These are phyloP conservation scores for Didymella pomorum DNA, from an alignment of 2,329 filamentous ascomycete species.

Conservation along the genomic window DNA sequence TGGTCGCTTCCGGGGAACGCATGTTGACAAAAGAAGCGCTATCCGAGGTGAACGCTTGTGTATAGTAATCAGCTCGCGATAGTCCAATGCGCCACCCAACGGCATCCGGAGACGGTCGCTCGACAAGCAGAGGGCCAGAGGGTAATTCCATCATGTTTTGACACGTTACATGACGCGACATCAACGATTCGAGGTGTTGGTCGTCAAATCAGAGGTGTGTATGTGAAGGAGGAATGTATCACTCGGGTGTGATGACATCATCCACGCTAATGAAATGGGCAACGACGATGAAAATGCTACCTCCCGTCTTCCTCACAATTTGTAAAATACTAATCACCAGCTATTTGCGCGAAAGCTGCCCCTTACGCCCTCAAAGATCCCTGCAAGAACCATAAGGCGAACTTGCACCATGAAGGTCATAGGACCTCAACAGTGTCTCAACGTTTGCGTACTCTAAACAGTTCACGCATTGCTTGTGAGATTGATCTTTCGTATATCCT, in stretches of 20 bases:
- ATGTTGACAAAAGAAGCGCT: conserved; percentile 1
- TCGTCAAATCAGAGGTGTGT: neutral
- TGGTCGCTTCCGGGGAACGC: neutral
- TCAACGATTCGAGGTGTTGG: neutral
- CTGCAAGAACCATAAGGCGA: too few relatives aligned
- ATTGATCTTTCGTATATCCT: too few relatives aligned
- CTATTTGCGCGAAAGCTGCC: too few relatives aligned
- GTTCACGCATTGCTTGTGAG: too few relatives aligned
- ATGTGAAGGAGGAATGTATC: neutral
- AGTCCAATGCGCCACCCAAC: neutral
- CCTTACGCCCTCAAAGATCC: too few relatives aligned
- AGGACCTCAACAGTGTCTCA: too few relatives aligned
- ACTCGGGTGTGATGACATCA: neutral
- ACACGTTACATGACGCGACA: neutral
- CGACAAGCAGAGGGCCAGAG: neutral
- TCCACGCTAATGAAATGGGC: neutral
- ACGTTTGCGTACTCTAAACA: too few relatives aligned
- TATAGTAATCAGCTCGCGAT: conserved; percentile 13
- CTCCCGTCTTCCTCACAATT: neutral
- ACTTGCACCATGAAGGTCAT: too few relatives aligned
- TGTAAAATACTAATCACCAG: too few relatives aligned
- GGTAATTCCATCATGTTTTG: neutral
- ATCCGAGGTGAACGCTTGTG: conserved; percentile 9
- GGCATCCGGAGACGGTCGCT: neutral
- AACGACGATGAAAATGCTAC: neutral